Evolutionary conservation across 2,329 filamentous ascomycete genomes (phyloP), one percentile per base, ranked within the genome.

Genomic region (Colletotrichum sidae): DNA sequence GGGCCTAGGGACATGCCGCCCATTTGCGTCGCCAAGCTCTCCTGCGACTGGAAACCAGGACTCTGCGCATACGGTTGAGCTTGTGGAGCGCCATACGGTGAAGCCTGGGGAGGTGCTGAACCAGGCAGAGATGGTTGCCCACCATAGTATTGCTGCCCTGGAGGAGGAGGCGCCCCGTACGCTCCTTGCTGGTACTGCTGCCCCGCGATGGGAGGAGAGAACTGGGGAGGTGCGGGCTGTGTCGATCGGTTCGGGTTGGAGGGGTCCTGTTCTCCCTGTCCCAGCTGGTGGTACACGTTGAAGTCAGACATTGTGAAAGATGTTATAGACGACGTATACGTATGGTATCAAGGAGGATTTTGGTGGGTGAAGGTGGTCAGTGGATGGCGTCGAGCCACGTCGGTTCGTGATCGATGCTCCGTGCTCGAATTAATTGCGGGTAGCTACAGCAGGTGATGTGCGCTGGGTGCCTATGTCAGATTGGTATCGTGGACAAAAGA

Each of bases 21-120:
- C 90, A 97, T 91, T 77, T 96, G 93, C 60, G 88, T 85, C 51
- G 89, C 85, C 65, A 93, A 76, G 13, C 81, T 83, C 60, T 74
- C 79, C 71, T 88, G 84, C 25, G 62, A 65, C 62, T 79, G 79
- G 59, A 76, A 73, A 45, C 76, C 74, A 25, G 76, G 73, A 71
- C 60, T 58, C 67, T 72, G 57, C 50, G 64, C 54, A 67, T 77
- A 78, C 11, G 76, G 78, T 49, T 65, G 69, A n/a, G 55, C 69
- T 5, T 71, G 71, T 33, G 71, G 72, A 3, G 69, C 67, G 49
- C 72, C 74, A 57, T 74, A 74, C 55, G 62, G 69, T 72, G 67
- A 75, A 71, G 37, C 74, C 73, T 34, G 77, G 72, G 42, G 76
- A 72, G 49, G 69, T 67, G 57, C 75, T 73, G 63, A 72, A 62